Evolutionary conservation across 495 filamentous ascomycete species (phyloP), one percentile per base, ranked within the genome.

Genomic region (Bombardia bombarda): DNA sequence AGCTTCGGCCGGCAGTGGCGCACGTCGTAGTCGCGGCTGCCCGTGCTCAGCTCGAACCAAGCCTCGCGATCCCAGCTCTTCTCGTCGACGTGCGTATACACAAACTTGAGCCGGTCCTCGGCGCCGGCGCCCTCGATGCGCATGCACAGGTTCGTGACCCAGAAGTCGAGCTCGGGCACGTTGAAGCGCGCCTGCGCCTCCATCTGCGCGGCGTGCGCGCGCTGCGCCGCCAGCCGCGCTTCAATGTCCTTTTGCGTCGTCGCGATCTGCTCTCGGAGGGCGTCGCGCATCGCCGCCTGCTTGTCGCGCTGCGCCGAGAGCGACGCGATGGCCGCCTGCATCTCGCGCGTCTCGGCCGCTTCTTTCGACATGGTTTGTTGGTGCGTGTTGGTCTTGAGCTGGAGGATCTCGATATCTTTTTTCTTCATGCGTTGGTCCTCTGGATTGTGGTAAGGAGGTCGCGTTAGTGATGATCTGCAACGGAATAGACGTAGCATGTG

Each of bases 401-500:
- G 76, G 18, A 92, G 67, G 44, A 89, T 88, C 51, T 93, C 87
- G 44, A 94, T 89, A 58, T 90, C 82, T 44, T 82, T 84, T 45
- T 83, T 82, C 65, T 84, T 85, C 80, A 89, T 88, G 52, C 85
- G 83, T 56, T 93, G 79, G 60, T 89, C 83, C 77, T 97, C 90
- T 95, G 58, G 38, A 9, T 26, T 10, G 19, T 13, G 28, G 31
- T 7, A 17, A 9, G 20, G 25, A 7, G 23, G 25, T 23, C 5
- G 7, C 12, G 38, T 55, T 26, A 48, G 47, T n/a, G 13, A 14
- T 19, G 14, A 8, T 37, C n/a, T 32, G 8, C 20, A 23, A 1
- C 26, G 25, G 10, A 13, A 30, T 30, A n/a, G n/a, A n/a, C n/a
- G n/a, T n/a, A n/a, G n/a, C n/a, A 30, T 21, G 36, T 24, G 36